These are phyloP conservation scores for Cicer cuneatum DNA, from an alignment of 306 rosid genomes.

Conservation along the genomic window DNA sequence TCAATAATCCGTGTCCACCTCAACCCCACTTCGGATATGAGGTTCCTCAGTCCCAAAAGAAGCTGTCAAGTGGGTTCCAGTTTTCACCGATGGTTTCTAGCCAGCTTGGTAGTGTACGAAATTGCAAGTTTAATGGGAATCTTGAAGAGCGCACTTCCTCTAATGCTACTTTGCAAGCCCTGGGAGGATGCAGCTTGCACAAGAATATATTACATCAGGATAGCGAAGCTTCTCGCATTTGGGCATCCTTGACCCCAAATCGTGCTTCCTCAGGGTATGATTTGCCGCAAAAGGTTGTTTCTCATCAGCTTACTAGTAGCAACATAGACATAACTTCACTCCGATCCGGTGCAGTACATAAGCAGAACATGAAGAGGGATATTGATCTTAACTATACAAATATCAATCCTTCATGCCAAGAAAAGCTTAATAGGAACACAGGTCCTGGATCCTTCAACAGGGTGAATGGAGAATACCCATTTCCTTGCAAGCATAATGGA, in stretches of 20 bases:
- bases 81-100: conserved; percentile 60
- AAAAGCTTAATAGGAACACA: conserved; percentile 57
- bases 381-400: conserved; percentile 57
- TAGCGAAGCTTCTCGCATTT: conserved; percentile 66
- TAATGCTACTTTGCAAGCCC: conserved; percentile 51
- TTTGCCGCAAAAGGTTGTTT: conserved; percentile 56
- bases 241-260: conserved; percentile 64
- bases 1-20: conserved; percentile 57
- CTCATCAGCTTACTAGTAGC: conserved; percentile 60
- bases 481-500: conserved; percentile 58
- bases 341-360: conserved; percentile 54
- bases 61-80: conserved; percentile 60
- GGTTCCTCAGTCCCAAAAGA: conserved; percentile 64
- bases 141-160: conserved; percentile 59
- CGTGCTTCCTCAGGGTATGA: conserved; percentile 55
- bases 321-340: conserved; percentile 52
- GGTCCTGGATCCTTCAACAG: conserved; percentile 63
- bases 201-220: conserved; percentile 57
- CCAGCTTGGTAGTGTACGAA: conserved; percentile 59
- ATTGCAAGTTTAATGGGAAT: conserved; percentile 57
- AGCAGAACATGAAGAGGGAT: conserved; percentile 58
- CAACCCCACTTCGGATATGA: conserved; percentile 52
- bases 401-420: conserved; percentile 57
- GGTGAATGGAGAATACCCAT: conserved; percentile 61
- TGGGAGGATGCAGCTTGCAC: conserved; percentile 66